These are phyloP conservation scores for Cyanidium caldarium DNA, from an alignment of 23 red algal genomes.

Conservation along the genomic window DNA sequence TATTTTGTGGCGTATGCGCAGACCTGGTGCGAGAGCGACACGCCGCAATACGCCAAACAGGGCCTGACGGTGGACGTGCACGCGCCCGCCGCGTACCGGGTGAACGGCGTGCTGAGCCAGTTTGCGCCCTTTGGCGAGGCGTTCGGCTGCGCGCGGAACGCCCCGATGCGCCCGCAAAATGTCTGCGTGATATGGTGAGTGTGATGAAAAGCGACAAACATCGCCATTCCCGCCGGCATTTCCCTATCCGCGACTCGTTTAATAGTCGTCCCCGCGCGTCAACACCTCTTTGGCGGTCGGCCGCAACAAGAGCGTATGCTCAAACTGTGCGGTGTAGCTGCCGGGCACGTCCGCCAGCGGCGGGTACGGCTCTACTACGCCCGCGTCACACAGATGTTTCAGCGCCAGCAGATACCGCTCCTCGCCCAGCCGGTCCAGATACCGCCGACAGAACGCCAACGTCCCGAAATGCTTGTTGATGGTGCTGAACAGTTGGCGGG, in stretches of 20 bases:
- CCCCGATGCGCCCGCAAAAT: not conserved
- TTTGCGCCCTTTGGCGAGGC: not conserved
- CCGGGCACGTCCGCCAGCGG: constrained; percentile 82
- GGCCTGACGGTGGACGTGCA: not conserved
- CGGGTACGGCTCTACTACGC: constrained; percentile 86
- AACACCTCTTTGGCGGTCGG: constrained; percentile 93
- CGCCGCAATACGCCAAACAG: not conserved
- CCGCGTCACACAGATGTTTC: constrained; percentile 71
- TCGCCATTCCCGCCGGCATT: not conserved
- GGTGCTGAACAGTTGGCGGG: constrained; percentile 56
- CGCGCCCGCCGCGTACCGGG: not conserved
- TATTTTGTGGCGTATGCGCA: constrained; percentile 85
- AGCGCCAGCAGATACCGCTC: constrained; percentile 87
- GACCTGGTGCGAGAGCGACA: constrained; percentile 17
- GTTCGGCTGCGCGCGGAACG: not conserved
- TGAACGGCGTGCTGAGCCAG: constrained; percentile 4
- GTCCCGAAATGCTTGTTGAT: constrained; percentile 98
- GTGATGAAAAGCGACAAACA: not conserved
- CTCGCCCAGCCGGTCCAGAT: constrained; percentile 91
- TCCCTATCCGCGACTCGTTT: not conserved
- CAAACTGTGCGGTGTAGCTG: constrained; percentile 93
- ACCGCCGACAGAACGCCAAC: constrained; percentile 92
- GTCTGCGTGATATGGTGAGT: not conserved
- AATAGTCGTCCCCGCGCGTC: constrained; percentile 84
- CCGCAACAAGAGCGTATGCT: constrained; percentile 81